These are phyloP conservation scores for Amanita thiersii DNA, from an alignment of 768 basidiomycete genomes.

Conservation along the genomic window DNA sequence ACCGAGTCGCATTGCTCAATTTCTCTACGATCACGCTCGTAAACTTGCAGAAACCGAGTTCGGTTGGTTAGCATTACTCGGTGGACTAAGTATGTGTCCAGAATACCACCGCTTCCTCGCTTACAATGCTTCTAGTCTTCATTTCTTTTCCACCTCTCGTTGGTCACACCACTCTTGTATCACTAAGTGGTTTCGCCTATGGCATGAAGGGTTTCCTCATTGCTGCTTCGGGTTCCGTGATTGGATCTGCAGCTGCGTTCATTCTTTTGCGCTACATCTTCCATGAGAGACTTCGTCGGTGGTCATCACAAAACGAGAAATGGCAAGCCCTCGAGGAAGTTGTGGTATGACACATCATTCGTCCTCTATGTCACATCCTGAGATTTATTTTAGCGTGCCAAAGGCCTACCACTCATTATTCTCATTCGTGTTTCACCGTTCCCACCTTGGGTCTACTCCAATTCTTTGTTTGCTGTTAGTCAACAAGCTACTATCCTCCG, in stretches of 20 bases:
- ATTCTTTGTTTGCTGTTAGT: constrained; percentile 68
- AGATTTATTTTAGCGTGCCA: constrained; percentile 26
- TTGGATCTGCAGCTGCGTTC: constrained; percentile 61
- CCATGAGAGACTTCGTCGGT: constrained; percentile 42
- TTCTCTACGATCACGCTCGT: constrained; percentile 60
- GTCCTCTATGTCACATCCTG: background rate
- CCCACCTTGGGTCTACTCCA: constrained; percentile 87
- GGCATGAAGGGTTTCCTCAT: constrained; percentile 72
- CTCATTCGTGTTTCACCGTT: constrained; percentile 77
- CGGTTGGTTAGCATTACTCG: constrained; percentile 54
- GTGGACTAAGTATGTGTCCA: constrained; percentile 36
- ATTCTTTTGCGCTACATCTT: constrained; percentile 52
- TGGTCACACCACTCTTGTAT: constrained; percentile 59
- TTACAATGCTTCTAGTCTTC: constrained; percentile 22
- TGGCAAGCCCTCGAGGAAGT: constrained; percentile 77
- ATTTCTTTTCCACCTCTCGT: constrained; percentile 54
- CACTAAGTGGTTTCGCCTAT: constrained; percentile 77
- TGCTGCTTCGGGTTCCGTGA: constrained; percentile 48
- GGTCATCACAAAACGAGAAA: constrained; percentile 56
- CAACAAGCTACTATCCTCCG: constrained; percentile 1
- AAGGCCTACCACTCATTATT: constrained; percentile 75
- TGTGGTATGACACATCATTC: constrained; percentile 41
- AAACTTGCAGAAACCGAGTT: constrained; percentile 47
- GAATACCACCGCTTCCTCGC: background rate
- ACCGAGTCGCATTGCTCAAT: constrained; percentile 62